These are phyloP conservation scores for Naganishia antarctica DNA, from an alignment of 768 basidiomycete genomes.

Conservation along the genomic window DNA sequence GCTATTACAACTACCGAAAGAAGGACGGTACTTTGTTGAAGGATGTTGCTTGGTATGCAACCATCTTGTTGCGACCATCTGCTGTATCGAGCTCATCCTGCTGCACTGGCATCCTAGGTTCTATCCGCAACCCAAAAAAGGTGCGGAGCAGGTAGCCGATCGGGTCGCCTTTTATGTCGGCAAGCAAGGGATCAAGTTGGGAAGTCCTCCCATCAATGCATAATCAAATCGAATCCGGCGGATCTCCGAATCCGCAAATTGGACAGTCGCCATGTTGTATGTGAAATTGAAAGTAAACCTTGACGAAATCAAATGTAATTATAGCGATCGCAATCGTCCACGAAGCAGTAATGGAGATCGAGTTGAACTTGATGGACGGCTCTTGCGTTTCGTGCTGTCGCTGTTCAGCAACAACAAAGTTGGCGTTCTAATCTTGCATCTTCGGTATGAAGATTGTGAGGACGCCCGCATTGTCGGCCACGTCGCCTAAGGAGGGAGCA, in stretches of 20 bases:
- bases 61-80: neutral
- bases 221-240: neutral
- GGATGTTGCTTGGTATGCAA: constrained; percentile 41
- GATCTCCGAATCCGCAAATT: neutral
- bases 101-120: constrained; percentile 31
- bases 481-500: constrained; percentile 43
- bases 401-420: neutral
- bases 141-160: constrained; percentile 40
- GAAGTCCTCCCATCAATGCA: constrained; percentile 13
- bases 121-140: constrained; percentile 42
- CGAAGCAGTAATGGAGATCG: no score
- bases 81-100: neutral
- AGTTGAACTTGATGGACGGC: neutral
- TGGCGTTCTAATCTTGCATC: constrained; percentile 13
- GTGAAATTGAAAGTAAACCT: neutral
- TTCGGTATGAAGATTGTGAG: constrained; percentile 49
- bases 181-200: constrained; percentile 26
- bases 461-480: constrained; percentile 45
- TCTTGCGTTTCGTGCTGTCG: neutral
- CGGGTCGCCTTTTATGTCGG: constrained; percentile 46
- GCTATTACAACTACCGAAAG: constrained; percentile 43
- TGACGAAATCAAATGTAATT: neutral
- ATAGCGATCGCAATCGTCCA: neutral
- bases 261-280: neutral
- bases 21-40: constrained; percentile 42